Percentiles rank a stretch among this genome's conserved stretches.
These are phyloP conservation scores for Punica granatum DNA, from an alignment of 345 rosid species.

Conservation along the genomic window DNA sequence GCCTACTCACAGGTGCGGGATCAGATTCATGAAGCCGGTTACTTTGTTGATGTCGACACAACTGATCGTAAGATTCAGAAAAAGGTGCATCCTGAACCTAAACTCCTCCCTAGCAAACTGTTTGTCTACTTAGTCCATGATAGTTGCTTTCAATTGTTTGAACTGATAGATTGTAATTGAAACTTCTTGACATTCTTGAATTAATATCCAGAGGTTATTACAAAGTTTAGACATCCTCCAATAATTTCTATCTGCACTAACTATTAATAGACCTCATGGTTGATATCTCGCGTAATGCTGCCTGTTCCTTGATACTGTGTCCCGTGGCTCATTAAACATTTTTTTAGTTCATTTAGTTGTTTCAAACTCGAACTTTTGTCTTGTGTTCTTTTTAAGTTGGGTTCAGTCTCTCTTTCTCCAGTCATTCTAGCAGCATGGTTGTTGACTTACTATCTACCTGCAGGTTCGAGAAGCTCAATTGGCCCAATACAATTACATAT, in stretches of 20 bases:
- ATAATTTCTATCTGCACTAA: background rate
- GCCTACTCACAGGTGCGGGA: constrained; percentile 42
- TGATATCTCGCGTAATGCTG: background rate
- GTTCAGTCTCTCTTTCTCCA: background rate
- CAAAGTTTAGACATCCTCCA: too few species aligned
- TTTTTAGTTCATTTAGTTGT: too few species aligned
- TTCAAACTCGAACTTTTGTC: too few species aligned
- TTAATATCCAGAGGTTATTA: too few species aligned
- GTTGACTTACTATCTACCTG: constrained; percentile 8
- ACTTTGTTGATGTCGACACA: constrained; percentile 65
- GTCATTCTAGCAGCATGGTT: background rate
- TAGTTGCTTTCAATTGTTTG: background rate
- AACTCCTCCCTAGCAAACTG: background rate
- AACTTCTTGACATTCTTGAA: too few species aligned
- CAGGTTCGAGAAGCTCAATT: constrained; percentile 94
- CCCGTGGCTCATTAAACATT: background rate
- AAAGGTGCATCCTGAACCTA: constrained; percentile 40
- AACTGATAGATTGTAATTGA: background rate
- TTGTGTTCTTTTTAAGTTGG: background rate
- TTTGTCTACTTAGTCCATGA: background rate
- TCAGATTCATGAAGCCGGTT: constrained; percentile 64
- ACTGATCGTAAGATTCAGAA: constrained; percentile 84
- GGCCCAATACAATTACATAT: constrained; percentile 84
- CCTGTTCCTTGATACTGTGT: background rate
- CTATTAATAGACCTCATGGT: background rate